A percentile compares a stretch with the other conserved stretches of the same genome.
These are phyloP conservation scores for Xylaria sp. DNA, from an alignment of 2,329 filamentous ascomycete genomes.

Conservation along the genomic window DNA sequence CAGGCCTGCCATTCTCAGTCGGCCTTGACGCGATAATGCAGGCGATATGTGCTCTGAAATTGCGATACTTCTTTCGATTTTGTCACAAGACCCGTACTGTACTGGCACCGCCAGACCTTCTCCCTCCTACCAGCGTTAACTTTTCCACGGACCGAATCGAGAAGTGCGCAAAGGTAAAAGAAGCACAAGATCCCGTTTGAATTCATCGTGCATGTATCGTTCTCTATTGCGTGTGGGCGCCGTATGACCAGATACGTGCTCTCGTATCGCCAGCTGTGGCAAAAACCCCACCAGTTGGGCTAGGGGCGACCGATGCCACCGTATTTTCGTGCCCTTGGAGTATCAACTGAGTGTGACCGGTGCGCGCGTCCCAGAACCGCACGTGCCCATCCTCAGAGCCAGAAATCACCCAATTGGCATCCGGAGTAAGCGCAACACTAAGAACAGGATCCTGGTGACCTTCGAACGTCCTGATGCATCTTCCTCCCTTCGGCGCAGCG, in stretches of 20 bases:
- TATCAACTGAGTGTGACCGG: conserved; percentile 96
- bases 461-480: conserved; percentile 96
- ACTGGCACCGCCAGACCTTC: too few relatives aligned
- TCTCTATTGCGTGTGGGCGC: conserved; percentile 54
- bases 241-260: conserved; percentile 95
- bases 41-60: conserved; percentile 14
- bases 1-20: conserved; percentile 9
- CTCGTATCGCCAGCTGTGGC: conserved; percentile 98
- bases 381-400: conserved; percentile 97
- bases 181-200: too few relatives aligned
- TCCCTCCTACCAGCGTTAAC: too few relatives aligned
- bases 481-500: conserved; percentile 81
- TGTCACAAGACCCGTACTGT: too few relatives aligned
- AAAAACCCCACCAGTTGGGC: conserved; percentile 87
- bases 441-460: conserved; percentile 99
- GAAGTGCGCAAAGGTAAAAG: too few relatives aligned
- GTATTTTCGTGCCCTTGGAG: conserved; percentile 99
- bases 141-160: too few relatives aligned
- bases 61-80: conserved; percentile 14
- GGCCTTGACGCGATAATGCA: conserved; percentile 12
- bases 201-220: too few relatives aligned
- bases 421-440: conserved; percentile 92
- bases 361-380: conserved; percentile 98
- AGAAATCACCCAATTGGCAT: conserved; percentile 94
- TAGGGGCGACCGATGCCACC: conserved; percentile 96